phyloP scores from a whole-genome alignment of 176 grass and related monocot species.

The Chloris gayana region DNA sequence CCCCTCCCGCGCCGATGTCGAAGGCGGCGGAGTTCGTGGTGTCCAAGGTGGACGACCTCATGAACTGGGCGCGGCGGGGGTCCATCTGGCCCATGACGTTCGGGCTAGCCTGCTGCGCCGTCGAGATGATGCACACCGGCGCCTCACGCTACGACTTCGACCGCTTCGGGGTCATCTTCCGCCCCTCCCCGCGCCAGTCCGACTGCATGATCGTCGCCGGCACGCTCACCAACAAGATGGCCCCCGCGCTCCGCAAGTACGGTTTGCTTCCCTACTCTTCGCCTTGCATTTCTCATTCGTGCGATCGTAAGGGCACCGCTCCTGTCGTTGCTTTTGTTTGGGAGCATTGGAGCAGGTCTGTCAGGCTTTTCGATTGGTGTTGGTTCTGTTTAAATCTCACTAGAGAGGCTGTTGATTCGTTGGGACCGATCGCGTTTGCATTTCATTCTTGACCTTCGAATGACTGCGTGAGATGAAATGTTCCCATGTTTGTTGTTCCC shows the following conservation, averaged over 20 bases:
- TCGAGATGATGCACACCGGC: slow-evolving; percentile 96
- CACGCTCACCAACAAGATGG: slow-evolving; percentile 97
- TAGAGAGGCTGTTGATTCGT: too few species aligned
- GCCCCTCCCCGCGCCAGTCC: slow-evolving; percentile 87
- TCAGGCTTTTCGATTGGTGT: too few species aligned
- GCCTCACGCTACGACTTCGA: slow-evolving; percentile 93
- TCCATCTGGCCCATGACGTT: slow-evolving; percentile 98
- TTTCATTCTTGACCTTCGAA: too few species aligned
- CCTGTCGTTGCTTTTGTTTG: too few species aligned
- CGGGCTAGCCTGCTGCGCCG: slow-evolving; percentile 92
- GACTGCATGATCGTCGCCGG: slow-evolving; percentile 98
- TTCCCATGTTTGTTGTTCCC: too few species aligned
- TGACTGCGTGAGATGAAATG: too few species aligned
- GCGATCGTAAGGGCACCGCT: too few species aligned
- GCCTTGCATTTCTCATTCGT: too few species aligned
- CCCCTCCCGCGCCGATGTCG: slow-evolving; percentile 53
- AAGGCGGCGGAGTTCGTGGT: slow-evolving; percentile 91
- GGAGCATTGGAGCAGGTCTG: too few species aligned
- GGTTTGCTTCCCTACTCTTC: too few species aligned
- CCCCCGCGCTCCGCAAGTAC: slow-evolving; percentile 80
- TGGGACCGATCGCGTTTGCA: too few species aligned
- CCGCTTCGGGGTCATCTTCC: slow-evolving; percentile 92
- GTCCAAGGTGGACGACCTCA: slow-evolving; percentile 92
- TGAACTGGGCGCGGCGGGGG: slow-evolving; percentile 89
- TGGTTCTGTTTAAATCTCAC: too few species aligned